phyloP scores from a whole-genome alignment of 371 early-diverging fungal species.

The Zychaea mexicana region DNA sequence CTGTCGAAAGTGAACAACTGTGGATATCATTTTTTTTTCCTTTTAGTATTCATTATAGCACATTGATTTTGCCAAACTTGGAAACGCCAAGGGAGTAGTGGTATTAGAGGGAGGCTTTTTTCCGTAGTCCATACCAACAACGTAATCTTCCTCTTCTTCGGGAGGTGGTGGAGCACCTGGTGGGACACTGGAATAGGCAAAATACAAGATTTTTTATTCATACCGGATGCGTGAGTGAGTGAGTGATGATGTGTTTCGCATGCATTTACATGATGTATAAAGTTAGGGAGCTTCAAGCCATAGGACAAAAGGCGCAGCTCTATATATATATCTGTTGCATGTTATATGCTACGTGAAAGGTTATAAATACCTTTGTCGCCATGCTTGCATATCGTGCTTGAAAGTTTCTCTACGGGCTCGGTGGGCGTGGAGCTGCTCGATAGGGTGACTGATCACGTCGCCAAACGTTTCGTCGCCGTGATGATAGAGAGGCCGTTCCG shows the following conservation, averaged over 20 bases:
- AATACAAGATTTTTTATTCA: too few relatives aligned
- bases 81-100: not conserved
- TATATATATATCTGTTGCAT: too few relatives aligned
- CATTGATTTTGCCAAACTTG: too few relatives aligned
- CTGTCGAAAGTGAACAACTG: conserved; percentile 52
- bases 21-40: not conserved
- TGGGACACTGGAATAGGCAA: too few relatives aligned
- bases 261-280: too few relatives aligned
- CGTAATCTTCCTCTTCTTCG: conserved; percentile 4
- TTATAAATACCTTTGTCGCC: conserved; percentile 11
- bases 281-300: too few relatives aligned
- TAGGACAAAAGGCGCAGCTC: too few relatives aligned
- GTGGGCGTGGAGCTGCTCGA: conserved; percentile 40
- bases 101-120: not conserved
- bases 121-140: conserved; percentile 6
- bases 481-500: conserved; percentile 25
- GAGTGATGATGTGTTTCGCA: too few relatives aligned
- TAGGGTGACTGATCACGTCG: conserved; percentile 41
- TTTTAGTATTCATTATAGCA: conserved; percentile 2
- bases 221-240: too few relatives aligned
- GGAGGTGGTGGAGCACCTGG: not conserved
- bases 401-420: conserved; percentile 28
- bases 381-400: conserved; percentile 17
- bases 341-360: too few relatives aligned
- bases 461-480: conserved; percentile 53